Base-by-base conservation (phyloP, 2,329 filamentous ascomycete genomes). In the Phialophora macrospora region DNA sequence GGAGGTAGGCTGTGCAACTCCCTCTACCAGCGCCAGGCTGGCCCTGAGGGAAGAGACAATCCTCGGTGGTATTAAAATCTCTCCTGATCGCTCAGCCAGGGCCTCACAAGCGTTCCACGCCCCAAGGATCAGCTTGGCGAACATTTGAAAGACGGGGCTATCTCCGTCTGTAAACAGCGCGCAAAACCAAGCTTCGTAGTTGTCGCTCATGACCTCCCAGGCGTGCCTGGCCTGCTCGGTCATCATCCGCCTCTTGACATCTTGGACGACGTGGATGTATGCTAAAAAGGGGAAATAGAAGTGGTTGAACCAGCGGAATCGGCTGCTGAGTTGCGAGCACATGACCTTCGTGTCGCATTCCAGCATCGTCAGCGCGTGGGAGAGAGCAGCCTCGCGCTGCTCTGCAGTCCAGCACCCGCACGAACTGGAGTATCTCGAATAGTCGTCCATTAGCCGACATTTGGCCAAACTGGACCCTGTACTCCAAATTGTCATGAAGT, bases 221-320 rank as follows among this genome's bases (percentile, higher is more conserved):
- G 76, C 75, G 4, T 69, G 57, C 12, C 74, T 65, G 0, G 80
- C 77, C 3, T 79, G 72, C 2, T 71, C 60, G 4, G 72, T 68
- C 6, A 70, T 52, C 14, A 82, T 81, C 9, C 77, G 74, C 34
- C 66, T 74, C 48, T 72, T 75, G 38, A 85, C 63, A 30, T 82
- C 77, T 65, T 83, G 77, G 0, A 79, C 66, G 6, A 83, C 68
- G 51, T 83, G 78, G 11, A 83, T 73, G 67, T 83, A 84, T 1
- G 80, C 82, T 0, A 79, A 78, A 51, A 84, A 80, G 0, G 83
- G 83, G 62, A 85, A 84, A 68, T 84, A 72, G 26, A 77, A 73
- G 4, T 77, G 72, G 1, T 76, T 60, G 0, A 80, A 66, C 83
- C 83, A 85, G 4, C 65, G 68, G 62, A 75, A 84, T 3, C 76